A percentile compares a stretch with the other conserved stretches of the same genome.
Conservation (phyloP, 2,329 filamentous ascomycete species). For the Trichophyton mentagrophytes region DNA sequence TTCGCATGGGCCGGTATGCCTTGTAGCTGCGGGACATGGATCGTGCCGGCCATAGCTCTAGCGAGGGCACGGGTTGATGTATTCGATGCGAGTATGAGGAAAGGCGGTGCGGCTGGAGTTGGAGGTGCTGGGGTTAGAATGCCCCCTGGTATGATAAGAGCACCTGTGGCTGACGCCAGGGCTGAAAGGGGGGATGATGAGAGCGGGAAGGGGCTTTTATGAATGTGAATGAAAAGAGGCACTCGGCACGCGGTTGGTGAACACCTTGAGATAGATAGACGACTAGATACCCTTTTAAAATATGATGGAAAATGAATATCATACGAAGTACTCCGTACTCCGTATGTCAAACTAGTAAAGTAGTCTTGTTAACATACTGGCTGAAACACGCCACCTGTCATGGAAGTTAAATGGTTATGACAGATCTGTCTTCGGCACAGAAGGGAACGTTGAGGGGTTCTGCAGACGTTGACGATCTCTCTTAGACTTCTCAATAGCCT, state of each 20-base stretch:
- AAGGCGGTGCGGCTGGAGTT: constrained; percentile 14
- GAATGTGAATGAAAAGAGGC: neutral
- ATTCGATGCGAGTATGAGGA: constrained; percentile 23
- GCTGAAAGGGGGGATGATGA: neutral
- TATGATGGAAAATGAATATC: neutral
- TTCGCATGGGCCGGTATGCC: constrained; percentile 94
- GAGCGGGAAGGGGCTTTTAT: neutral
- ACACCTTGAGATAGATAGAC: neutral
- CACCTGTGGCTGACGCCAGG: neutral
- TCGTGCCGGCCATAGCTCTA: constrained; percentile 79
- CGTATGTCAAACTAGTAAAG: neutral
- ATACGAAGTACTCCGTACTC: neutral
- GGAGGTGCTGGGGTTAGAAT: constrained; percentile 27
- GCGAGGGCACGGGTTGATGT: constrained; percentile 75
- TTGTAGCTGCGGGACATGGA: constrained; percentile 83
- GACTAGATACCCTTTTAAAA: neutral
- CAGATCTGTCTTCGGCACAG: constrained; percentile 54
- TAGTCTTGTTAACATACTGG: no score
- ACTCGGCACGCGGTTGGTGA: neutral
- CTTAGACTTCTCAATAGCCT: constrained; percentile 65
- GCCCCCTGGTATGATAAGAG: constrained; percentile 26
- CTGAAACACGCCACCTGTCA: neutral
- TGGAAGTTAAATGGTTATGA: neutral
- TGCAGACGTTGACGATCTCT: constrained; percentile 67
- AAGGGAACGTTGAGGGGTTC: constrained; percentile 70